These are phyloP conservation scores for Pouteria campechiana DNA, from an alignment of 179 eudicot genomes.

Conservation along the genomic window DNA sequence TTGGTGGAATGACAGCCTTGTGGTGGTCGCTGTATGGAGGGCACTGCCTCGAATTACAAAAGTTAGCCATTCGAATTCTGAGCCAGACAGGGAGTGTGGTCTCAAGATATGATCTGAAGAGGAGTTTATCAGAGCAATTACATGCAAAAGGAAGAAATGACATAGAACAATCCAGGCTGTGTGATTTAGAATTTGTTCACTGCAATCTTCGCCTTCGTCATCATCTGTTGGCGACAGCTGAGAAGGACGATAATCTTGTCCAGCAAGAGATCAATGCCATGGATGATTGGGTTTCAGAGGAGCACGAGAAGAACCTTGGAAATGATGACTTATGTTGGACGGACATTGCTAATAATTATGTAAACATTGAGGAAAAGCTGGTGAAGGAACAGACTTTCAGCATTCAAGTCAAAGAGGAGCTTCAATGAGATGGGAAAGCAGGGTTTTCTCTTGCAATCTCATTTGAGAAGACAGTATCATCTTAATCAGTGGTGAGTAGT, in stretches of 20 bases:
- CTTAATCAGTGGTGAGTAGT: no score
- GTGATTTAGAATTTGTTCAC: slow-evolving; percentile 27
- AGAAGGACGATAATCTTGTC: slow-evolving; percentile 1
- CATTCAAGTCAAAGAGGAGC: no score
- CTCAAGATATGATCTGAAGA: slow-evolving; percentile 35
- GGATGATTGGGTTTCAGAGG: slow-evolving; percentile 33
- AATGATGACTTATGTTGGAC: no score
- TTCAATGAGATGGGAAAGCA: no score
- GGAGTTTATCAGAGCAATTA: slow-evolving; percentile 45
- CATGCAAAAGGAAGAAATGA: slow-evolving; percentile 15
- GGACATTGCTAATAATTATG: no score
- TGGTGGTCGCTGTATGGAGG: slow-evolving; percentile 57
- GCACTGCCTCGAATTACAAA: slow-evolving; percentile 55
- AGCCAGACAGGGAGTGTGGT: slow-evolving; percentile 64
- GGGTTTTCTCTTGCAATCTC: no score
- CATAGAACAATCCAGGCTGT: slow-evolving; percentile 20
- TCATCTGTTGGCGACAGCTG: slow-evolving; percentile 11
- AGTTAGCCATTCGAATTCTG: slow-evolving; percentile 39
- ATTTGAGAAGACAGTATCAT: no score
- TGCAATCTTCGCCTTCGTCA: slow-evolving; percentile 41
- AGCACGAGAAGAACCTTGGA: no score
- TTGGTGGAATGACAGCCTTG: slow-evolving; percentile 16
- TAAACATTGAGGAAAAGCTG: no score
- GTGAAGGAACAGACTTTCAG: no score
- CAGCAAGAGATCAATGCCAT: slow-evolving; percentile 18